phyloP scores from a whole-genome alignment of 805 yeast genomes.

The Saturnispora dispora region DNA sequence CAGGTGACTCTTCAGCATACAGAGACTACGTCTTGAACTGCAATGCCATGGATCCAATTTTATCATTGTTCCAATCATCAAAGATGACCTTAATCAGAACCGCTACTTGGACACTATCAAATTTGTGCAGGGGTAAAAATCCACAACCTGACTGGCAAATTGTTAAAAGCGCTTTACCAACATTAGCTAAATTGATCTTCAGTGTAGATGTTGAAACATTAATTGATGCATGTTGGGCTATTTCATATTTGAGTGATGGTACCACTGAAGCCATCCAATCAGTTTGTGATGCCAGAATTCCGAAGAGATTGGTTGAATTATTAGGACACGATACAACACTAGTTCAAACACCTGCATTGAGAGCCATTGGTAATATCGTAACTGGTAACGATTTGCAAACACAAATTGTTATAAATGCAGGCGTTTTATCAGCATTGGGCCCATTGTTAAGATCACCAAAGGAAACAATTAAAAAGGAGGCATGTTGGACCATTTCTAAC shows the following conservation, averaged over 20 bases:
- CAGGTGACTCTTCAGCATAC: slow-evolving; percentile 88
- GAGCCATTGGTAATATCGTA: slow-evolving; percentile 96
- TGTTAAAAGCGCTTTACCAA: slow-evolving; percentile 82
- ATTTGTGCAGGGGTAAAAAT: slow-evolving; percentile 90
- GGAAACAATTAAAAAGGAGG: slow-evolving; percentile 92
- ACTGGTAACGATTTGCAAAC: slow-evolving; percentile 96
- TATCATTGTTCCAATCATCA: slow-evolving; percentile 66
- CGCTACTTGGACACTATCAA: slow-evolving; percentile 96
- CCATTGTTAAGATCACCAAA: slow-evolving; percentile 74
- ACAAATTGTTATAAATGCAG: slow-evolving; percentile 87
- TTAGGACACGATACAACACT: slow-evolving; percentile 73
- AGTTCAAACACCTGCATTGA: slow-evolving; percentile 93
- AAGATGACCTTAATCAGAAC: slow-evolving; percentile 89
- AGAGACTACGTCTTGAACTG: slow-evolving; percentile 83
- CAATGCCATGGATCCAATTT: slow-evolving; percentile 84
- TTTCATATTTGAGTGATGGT: slow-evolving; percentile 90
- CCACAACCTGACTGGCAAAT: slow-evolving; percentile 95
- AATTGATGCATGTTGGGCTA: slow-evolving; percentile 98
- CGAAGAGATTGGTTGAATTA: slow-evolving; percentile 86
- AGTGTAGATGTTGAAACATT: slow-evolving; percentile 88
- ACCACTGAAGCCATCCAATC: slow-evolving; percentile 90
- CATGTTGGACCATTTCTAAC: slow-evolving; percentile 98
- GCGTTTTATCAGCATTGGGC: slow-evolving; percentile 78
- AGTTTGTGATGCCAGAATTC: slow-evolving; percentile 92
- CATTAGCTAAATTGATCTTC: slow-evolving; percentile 82